Percentiles rank a stretch among this genome's conserved stretches.
phyloP scores from a whole-genome alignment of 1,139 yeast species.

The Geotrichum siamense region DNA sequence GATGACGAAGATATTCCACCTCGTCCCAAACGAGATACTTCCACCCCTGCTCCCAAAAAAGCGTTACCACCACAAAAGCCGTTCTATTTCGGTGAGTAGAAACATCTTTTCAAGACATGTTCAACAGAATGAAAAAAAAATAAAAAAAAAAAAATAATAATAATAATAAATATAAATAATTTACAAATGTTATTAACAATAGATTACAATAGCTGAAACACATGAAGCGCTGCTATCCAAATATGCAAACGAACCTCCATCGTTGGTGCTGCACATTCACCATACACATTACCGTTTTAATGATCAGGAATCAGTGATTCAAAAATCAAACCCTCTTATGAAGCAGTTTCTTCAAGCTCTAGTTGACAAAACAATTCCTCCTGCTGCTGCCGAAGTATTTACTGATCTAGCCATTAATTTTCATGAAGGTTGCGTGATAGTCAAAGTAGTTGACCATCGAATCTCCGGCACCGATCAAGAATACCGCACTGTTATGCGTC shows the following conservation, averaged over 20 bases:
- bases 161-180: constrained; percentile 22
- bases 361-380: constrained; percentile 76
- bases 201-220: constrained; percentile 57
- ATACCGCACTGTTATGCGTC: constrained; percentile 67
- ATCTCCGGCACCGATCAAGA: constrained; percentile 21
- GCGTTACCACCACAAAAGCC: constrained; percentile 14
- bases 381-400: constrained; percentile 80
- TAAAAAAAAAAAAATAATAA: constrained; percentile 22
- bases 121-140: too few species aligned
- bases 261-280: constrained; percentile 81
- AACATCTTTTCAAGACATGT: not conserved
- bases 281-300: constrained; percentile 83
- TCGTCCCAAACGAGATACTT: constrained; percentile 9
- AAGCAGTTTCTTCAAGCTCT: constrained; percentile 68
- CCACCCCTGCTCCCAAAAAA: constrained; percentile 2
- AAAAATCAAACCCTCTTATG: constrained; percentile 72
- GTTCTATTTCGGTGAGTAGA: constrained; percentile 10
- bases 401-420: constrained; percentile 76
- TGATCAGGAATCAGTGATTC: constrained; percentile 69
- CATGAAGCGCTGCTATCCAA: constrained; percentile 69
- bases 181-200: too few species aligned
- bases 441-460: constrained; percentile 77
- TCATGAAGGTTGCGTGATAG: constrained; percentile 82
- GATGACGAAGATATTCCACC: constrained; percentile 26
- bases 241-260: constrained; percentile 71